Evolutionary conservation across 148 eudicot genomes (phyloP).

Genomic region (Silene uniflora): DNA sequence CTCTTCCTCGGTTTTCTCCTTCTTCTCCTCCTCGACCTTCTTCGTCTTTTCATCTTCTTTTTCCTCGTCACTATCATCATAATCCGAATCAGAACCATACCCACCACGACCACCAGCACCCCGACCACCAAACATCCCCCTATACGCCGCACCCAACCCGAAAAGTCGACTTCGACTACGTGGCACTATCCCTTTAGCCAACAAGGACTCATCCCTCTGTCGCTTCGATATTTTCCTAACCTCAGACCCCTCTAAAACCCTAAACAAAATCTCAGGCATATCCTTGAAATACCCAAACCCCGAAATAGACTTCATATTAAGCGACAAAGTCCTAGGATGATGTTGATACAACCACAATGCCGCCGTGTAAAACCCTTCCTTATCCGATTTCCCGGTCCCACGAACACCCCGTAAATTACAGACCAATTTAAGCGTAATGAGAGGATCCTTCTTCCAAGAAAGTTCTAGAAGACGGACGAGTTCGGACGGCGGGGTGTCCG

Average conservation of each 20-base stretch:
- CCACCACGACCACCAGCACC: too few species aligned
- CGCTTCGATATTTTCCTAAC: conserved; percentile 13
- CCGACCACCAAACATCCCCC: too few species aligned
- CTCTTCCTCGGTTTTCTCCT: neutral
- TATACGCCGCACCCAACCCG: too few species aligned
- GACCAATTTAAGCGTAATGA: conserved; percentile 9
- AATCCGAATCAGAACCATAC: too few species aligned
- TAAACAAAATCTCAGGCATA: conserved; percentile 14
- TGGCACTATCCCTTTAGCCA: too few species aligned
- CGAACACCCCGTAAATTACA: conserved; percentile 5
- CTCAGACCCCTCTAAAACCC: conserved; percentile 14
- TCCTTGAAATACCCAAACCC: conserved; percentile 18
- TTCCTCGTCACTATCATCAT: neutral
- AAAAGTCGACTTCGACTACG: too few species aligned
- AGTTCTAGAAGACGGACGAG: neutral
- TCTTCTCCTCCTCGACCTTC: too few species aligned
- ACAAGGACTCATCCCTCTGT: neutral
- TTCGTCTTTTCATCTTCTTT: too few species aligned
- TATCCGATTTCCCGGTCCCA: conserved; percentile 14
- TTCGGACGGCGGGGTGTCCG: neutral
- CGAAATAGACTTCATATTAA: conserved; percentile 5
- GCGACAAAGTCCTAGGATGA: conserved; percentile 12
- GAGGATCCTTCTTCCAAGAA: conserved; percentile 7
- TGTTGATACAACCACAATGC: conserved; percentile 16
- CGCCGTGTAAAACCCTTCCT: conserved; percentile 14